phyloP scores from a whole-genome alignment of 345 rosid species.

The Aurinia saxatilis region DNA sequence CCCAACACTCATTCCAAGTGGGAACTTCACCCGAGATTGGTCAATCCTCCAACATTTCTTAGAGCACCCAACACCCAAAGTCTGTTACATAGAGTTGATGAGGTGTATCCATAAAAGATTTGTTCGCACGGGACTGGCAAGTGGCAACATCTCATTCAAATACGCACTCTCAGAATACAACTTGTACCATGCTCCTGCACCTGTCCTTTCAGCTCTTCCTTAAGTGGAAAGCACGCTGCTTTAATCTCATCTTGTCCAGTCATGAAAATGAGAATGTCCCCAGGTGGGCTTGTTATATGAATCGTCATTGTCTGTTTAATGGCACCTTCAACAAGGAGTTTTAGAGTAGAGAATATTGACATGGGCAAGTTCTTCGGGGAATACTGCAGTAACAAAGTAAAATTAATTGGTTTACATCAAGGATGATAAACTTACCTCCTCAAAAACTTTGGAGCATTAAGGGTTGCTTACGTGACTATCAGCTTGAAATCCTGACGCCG shows the following conservation, averaged over 20 bases:
- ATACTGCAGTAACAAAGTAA: slow-evolving; percentile 53
- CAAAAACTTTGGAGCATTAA: slow-evolving; percentile 94
- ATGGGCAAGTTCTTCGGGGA: slow-evolving; percentile 98
- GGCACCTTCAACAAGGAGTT: slow-evolving; percentile 91
- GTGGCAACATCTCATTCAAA: too few relatives aligned
- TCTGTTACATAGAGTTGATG: slow-evolving; percentile 82
- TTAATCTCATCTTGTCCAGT: slow-evolving; percentile 98
- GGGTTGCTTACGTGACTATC: slow-evolving; percentile 95
- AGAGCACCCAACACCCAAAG: slow-evolving; percentile 82
- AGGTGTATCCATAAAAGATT: slow-evolving; percentile 93
- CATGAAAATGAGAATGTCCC: slow-evolving; percentile 97
- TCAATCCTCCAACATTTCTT: slow-evolving; percentile 60
- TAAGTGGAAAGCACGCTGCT: slow-evolving; percentile 83
- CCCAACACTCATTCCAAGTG: background rate
- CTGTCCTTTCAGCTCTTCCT: too few relatives aligned
- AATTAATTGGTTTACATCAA: too few relatives aligned
- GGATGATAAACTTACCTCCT: slow-evolving; percentile 49
- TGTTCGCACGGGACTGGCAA: slow-evolving; percentile 10
- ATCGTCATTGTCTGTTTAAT: slow-evolving; percentile 98
- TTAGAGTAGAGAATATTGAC: slow-evolving; percentile 74
- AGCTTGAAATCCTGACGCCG: slow-evolving; percentile 95
- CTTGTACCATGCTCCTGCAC: too few relatives aligned
- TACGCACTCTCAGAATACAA: too few relatives aligned
- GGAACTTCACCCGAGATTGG: slow-evolving; percentile 74
- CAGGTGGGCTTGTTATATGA: slow-evolving; percentile 83